These are phyloP conservation scores for Alopecurus myosuroides DNA, from an alignment of 176 grass and related monocot genomes.

Conservation along the genomic window DNA sequence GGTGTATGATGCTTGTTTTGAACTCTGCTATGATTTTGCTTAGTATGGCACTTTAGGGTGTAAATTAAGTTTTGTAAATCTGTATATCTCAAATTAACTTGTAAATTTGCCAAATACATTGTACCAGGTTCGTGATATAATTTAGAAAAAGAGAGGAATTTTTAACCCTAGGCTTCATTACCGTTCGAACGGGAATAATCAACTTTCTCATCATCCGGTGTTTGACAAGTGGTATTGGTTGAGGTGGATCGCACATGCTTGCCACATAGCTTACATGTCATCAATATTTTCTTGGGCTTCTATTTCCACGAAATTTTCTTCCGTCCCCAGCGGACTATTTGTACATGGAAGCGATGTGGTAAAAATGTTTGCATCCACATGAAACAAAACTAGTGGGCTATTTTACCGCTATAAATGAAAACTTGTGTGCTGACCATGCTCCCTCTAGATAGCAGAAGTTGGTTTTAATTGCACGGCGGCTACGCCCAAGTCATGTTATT, in stretches of 20 bases:
- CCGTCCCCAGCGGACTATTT: not conserved
- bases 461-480: not conserved
- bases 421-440: not conserved
- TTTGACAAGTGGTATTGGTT: not conserved
- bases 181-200: too few relatives aligned
- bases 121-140: not conserved
- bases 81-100: not conserved
- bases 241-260: not conserved
- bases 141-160: not conserved
- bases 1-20: not conserved
- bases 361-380: too few relatives aligned
- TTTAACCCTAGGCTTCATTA: not conserved
- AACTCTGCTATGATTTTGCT: not conserved
- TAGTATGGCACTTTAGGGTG: not conserved
- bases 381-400: too few relatives aligned
- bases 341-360: too few relatives aligned
- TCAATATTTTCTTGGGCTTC: not conserved
- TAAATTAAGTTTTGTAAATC: not conserved
- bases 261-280: not conserved
- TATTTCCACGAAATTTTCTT: not conserved
- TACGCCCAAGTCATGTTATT: not conserved
- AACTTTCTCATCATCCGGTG: not conserved
- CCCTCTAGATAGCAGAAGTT: not conserved
- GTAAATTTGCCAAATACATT: not conserved
- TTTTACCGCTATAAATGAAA: not conserved